These are phyloP conservation scores for Podospora didyma DNA, from an alignment of 495 filamentous ascomycete species.

Conservation along the genomic window DNA sequence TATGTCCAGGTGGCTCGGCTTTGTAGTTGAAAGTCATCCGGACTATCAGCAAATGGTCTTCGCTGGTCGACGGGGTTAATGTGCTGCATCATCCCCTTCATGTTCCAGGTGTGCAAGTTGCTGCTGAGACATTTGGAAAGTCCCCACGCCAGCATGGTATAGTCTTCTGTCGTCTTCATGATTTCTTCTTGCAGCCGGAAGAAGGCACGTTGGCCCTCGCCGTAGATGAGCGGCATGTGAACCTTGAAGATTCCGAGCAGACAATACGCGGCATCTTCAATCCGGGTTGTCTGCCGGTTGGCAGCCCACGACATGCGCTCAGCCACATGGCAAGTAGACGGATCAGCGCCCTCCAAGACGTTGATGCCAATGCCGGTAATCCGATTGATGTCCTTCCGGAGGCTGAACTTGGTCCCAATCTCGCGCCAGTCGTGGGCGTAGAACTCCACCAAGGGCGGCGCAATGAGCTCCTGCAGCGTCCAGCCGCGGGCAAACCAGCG, in stretches of 20 bases:
- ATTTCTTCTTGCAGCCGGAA: conserved; percentile 24
- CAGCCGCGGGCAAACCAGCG: not conserved
- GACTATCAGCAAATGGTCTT: conserved; percentile 16
- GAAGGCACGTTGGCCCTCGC: conserved; percentile 14
- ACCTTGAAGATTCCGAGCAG: conserved; percentile 16
- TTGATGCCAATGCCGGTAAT: conserved; percentile 18
- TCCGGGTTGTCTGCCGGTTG: conserved; percentile 7
- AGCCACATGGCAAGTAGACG: conserved; percentile 17
- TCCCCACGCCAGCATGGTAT: conserved; percentile 29
- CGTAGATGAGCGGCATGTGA: conserved; percentile 17
- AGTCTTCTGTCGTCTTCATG: conserved; percentile 26
- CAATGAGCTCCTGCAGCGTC: not conserved
- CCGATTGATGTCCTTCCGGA: conserved; percentile 12
- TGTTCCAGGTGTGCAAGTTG: conserved; percentile 1
- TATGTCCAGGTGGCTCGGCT: conserved; percentile 19
- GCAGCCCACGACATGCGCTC: conserved; percentile 18
- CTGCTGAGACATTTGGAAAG: conserved; percentile 6
- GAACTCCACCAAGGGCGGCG: not conserved
- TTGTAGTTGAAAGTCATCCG: conserved; percentile 22
- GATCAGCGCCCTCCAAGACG: conserved; percentile 21
- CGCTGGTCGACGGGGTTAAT: not conserved
- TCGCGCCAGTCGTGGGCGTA: not conserved
- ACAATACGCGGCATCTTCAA: conserved; percentile 14
- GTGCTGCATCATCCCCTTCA: not conserved
- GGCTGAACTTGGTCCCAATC: conserved; percentile 16